Evolutionary conservation across 164 flowering plant genomes (phyloP).

Genomic region (Buxus sempervirens): DNA sequence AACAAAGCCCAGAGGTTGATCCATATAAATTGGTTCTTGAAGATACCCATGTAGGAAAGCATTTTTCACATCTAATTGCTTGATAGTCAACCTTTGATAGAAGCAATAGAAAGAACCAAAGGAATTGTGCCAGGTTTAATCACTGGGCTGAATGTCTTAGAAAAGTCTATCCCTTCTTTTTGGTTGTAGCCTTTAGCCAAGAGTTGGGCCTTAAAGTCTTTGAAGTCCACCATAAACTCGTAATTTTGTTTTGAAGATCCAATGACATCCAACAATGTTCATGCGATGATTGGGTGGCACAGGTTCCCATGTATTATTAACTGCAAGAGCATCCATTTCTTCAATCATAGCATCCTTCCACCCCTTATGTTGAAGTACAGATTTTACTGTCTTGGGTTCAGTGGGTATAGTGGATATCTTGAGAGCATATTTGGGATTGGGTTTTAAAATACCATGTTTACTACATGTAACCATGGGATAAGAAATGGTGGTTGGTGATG

Average conservation of each 20-base stretch:
- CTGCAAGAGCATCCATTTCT: neutral
- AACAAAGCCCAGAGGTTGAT: neutral
- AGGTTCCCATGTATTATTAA: neutral
- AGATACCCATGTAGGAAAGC: constrained; percentile 6
- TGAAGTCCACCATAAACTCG: neutral
- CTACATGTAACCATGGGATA: neutral
- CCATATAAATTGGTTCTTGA: neutral
- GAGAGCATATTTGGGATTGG: neutral
- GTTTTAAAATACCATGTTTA: too few species aligned
- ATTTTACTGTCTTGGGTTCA: neutral
- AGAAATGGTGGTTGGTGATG: too few species aligned
- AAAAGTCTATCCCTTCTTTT: constrained; percentile 4
- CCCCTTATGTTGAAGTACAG: neutral
- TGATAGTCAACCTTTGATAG: neutral
- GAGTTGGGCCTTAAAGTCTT: neutral
- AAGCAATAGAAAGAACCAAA: neutral
- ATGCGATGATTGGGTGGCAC: neutral
- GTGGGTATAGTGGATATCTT: neutral
- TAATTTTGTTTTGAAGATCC: constrained; percentile 4
- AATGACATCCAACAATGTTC: too few species aligned
- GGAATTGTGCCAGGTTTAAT: neutral
- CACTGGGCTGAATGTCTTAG: neutral
- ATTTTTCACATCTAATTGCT: constrained; percentile 2
- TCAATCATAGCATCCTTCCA: neutral
- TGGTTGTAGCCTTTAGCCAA: constrained; percentile 1